Evolutionary conservation across 2,329 filamentous ascomycete genomes (phyloP).

Genomic region (Paracoccidioides brasiliensis): DNA sequence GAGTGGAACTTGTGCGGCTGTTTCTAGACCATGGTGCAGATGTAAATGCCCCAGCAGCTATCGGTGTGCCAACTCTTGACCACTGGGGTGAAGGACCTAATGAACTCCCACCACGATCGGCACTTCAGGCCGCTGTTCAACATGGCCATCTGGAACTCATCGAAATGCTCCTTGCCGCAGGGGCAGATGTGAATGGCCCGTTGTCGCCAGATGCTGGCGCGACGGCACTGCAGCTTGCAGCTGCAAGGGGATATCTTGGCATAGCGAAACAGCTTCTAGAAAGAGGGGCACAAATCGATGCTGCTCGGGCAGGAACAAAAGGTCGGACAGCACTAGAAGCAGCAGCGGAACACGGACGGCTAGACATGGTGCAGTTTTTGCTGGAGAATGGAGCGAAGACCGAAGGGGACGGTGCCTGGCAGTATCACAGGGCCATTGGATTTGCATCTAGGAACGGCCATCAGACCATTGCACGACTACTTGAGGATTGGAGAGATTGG

Average conservation of each 20-base stretch:
- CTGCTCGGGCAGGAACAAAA: slow-evolving; percentile 6
- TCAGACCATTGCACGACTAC: slow-evolving; percentile 8
- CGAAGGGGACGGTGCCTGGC: slow-evolving; percentile 4
- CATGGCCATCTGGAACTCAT: slow-evolving; percentile 1
- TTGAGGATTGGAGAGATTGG: slow-evolving; percentile 3
- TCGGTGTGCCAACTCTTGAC: not conserved
- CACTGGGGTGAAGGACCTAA: not conserved
- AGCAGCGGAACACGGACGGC: slow-evolving; percentile 18
- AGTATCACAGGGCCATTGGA: slow-evolving; percentile 10
- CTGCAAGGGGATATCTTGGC: slow-evolving; percentile 15
- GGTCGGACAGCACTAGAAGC: slow-evolving; percentile 19
- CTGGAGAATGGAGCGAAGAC: slow-evolving; percentile 13
- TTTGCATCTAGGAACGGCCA: slow-evolving; percentile 12
- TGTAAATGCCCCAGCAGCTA: slow-evolving; percentile 8
- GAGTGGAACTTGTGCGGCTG: slow-evolving; percentile 7
- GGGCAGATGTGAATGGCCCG: slow-evolving; percentile 8
- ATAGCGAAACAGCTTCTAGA: slow-evolving; percentile 14
- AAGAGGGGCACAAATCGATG: slow-evolving; percentile 14
- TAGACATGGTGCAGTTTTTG: slow-evolving; percentile 20
- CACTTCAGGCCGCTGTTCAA: not conserved
- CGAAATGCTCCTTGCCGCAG: not conserved
- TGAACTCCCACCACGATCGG: not conserved
- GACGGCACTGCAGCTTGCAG: slow-evolving; percentile 19
- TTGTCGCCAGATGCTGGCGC: slow-evolving; percentile 9
- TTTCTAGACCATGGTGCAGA: slow-evolving; percentile 12